Evolutionary conservation across 108 stramenopile genomes (phyloP), one percentile per base, ranked within the genome.

Genomic region (Parmales sp.): DNA sequence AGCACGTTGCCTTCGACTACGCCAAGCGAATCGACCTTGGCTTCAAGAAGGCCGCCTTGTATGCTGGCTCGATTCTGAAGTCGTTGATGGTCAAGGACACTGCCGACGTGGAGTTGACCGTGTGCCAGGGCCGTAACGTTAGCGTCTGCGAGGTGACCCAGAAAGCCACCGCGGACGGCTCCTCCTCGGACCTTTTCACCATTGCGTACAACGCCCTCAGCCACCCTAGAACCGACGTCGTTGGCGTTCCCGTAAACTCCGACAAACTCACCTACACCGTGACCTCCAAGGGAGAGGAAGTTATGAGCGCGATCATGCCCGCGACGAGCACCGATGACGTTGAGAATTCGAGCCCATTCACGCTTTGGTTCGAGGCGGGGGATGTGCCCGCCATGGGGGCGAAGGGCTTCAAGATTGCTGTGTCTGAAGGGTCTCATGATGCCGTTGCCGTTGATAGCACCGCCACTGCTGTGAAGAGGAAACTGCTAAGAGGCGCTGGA

Each of bases 1-100:
- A 94, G 72, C 87, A 78, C 69, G 95, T 96, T 6, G 86, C 92
- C 4, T 75, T 90, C 70, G 95, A 96, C 74, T 96, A 96, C 68
- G 84, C 87, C 28, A 87, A 86, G 66, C 68, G 79, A 41, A 63
- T 94, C 38, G 72, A 85, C 41, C 66, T 37, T 9, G 92, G 90
- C 0, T 79, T 93, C 38, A 70, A 86, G 66, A 69, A 66, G 51
- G 86, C 84, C 34, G 64, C 71, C 36, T 23, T 68, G 28, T 80
- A 74, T 66, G 70, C 89, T 18, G 76, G 72, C 16, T 26, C 71
- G 19, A 71, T 77, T 64, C 66, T 88, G 0, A 77, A 81, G 11
- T 26, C 60, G 8, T 25, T 74, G n/a, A 25, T 39, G 1, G 16
- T 22, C 20, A 41, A 38, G 39, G 29, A n/a, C 41, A 8, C 26